phyloP scores from a whole-genome alignment of 2,329 filamentous ascomycete species.

The Fusarium sacchari region DNA sequence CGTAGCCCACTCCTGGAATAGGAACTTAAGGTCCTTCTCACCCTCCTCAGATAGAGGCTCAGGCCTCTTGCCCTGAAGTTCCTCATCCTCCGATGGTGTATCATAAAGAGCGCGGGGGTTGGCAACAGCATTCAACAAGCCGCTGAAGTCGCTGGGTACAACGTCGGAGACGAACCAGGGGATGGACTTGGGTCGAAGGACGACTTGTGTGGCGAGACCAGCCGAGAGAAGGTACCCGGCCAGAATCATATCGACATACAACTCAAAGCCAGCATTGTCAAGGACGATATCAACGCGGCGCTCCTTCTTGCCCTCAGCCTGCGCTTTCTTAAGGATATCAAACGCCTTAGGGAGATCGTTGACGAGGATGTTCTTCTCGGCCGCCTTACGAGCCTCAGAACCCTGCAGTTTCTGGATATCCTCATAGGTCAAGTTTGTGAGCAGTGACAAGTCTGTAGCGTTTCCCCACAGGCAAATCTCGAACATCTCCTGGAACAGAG shows the following conservation, averaged over 20 bases:
- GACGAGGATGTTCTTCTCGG: conserved; percentile 90
- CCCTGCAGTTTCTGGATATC: conserved; percentile 98
- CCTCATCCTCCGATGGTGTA: conserved; percentile 74
- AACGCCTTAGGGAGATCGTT: conserved; percentile 86
- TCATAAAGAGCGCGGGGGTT: conserved; percentile 83
- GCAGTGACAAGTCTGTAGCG: conserved; percentile 90
- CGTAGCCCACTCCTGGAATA: conserved; percentile 83
- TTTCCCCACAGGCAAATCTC: conserved; percentile 98
- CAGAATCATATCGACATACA: conserved; percentile 93
- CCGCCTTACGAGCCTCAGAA: conserved; percentile 82
- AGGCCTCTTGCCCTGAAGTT: conserved; percentile 65
- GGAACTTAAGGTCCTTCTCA: conserved; percentile 71
- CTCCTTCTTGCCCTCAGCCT: conserved; percentile 70
- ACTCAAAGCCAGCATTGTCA: conserved; percentile 96
- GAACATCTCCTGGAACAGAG: conserved; percentile 91
- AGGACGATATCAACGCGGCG: conserved; percentile 92
- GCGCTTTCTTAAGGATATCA: conserved; percentile 71
- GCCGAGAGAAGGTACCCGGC: conserved; percentile 89
- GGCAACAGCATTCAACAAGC: conserved; percentile 83
- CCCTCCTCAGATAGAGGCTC: conserved; percentile 74
- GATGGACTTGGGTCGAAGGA: conserved; percentile 93
- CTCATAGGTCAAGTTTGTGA: conserved; percentile 91
- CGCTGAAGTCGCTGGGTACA: conserved; percentile 82
- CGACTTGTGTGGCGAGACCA: conserved; percentile 84
- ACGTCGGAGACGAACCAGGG: conserved; percentile 99